Evolutionary conservation across 2,329 filamentous ascomycete genomes (phyloP), one percentile per base, ranked within the genome.

Genomic region (Pestalotiopsis sp.): DNA sequence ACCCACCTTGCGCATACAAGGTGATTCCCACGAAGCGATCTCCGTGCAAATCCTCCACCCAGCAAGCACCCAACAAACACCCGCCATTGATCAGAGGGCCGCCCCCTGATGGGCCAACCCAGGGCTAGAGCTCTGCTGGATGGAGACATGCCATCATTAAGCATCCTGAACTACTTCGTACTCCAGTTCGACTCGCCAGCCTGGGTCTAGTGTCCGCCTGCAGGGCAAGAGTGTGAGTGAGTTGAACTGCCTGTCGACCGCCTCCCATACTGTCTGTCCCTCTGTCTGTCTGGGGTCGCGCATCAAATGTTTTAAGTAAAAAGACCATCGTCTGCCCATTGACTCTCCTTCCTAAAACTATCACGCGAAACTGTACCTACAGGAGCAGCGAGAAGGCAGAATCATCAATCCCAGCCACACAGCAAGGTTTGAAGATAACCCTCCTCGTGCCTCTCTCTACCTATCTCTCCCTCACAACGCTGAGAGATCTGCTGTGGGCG

Each of bases 271-370:
- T 9, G 7, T 36, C 31, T 36, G 6, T 36, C 20, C 20, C 20
- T 23, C 31, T 31, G 27, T 31, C 27, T 31, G 27, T 31, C 27
- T 36, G 31, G 31, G 31, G 31, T 36, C 31, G 31, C 31, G 31
- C 31, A 36, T 36, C 31, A 7, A 36, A 36, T 36, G 31, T 36
- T 36, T 36, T 36, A 52, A 52, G 45, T 52, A 52, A 52, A 52
- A 52, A 52, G 45, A 20, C 6, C 12, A 52, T 20, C 45, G 5
- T n/a, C 20, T 20, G 45, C 12, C 27, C 27, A 17, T 14, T 62
- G 20, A 36, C 27, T 62, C 59, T 62, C 59, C 59, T 62, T 62
- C 59, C 59, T 62, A 62, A 62, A 62, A 62, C 59, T 62, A 62
- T 14, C 27, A 59, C 17, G 11, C 59, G 45, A n/a, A n/a, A n/a